Base-by-base conservation (phyloP, 768 basidiomycete species). In the Harrya chromipes region DNA sequence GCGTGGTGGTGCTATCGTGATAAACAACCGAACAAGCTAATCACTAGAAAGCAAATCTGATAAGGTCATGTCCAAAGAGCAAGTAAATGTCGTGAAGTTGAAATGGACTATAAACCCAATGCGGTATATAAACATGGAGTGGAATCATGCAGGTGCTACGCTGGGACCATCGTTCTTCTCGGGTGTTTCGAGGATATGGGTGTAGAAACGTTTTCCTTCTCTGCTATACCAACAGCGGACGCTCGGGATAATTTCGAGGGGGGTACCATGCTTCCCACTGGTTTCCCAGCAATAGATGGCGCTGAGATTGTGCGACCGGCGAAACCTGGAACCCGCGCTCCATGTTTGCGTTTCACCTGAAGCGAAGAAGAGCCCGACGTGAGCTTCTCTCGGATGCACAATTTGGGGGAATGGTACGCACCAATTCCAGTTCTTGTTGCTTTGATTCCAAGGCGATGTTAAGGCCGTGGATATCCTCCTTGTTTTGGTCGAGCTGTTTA, bases 381-480 rank as follows among this genome's bases (percentile, higher is more conserved):
- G 1, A 63, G 12, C 14, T 6, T 50, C 5, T 50, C 12, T 31
- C 20, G 21, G 24, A 31, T 13, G 14, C 13, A 11, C 9, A 20
- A 16, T n/a, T 12, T n/a, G 9, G 10, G 26, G 34, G 13, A 35
- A 59, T 47, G 17, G 24, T 37, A 75, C 81, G 46, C 51, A 97
- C 94, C 67, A 94, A 63, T 64, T 95, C 92, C 34, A 97, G 72
- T 66, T 95, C 94, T 66, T 94, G 92, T 61, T 97, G 94, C 70
- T 97, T 97, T 21, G 91, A 85, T 67, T 94, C 91, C 46, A 97
- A 70, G 0, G 93, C 94, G 31, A 94, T 92, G 59, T 95, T 94
- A 58, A 95, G 70, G n/a, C 89, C 87, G 41, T 79, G 69, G 19
- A 87, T 65, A 66, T 95, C 93, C 37, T 93, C 86, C 66, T 85